Base-by-base conservation (phyloP, 495 filamentous ascomycete genomes). In the Neurospora sp. region DNA sequence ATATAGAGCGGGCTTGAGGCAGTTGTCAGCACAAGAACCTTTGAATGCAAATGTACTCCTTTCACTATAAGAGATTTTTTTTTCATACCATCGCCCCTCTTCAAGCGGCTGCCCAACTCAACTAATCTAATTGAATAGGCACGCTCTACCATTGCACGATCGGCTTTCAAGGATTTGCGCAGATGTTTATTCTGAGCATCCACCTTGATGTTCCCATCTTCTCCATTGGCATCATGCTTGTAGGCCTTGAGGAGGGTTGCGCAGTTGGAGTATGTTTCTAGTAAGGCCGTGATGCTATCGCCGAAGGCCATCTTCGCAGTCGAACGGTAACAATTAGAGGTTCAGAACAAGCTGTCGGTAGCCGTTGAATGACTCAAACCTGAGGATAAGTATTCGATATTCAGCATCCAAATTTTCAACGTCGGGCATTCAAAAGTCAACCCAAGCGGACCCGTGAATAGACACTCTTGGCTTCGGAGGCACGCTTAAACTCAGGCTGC, bases 231-330 rank as follows among this genome's bases (percentile, higher is more conserved):
- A 37, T 65, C 53, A 8, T 69, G 74, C 40, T 74, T 75, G 65
- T 78, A 77, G 42, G 75, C 74, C 70, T 79, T 81, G 6, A 82
- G 75, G 9, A 82, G 77, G 1, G 77, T 74, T 14, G 81, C 72
- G 71, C 81, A 82, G 44, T 80, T 81, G 5, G 80, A 78, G 59
- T 82, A 82, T 9, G 80, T 80, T 53, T 80, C 77, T 6, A 82
- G 71, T 4, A 82, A 71, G 22, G 80, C 70, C 27, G 42, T 45
- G 39, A 82, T 75, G 45, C 75, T 76, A n/a, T 77, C 75, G 68
- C 74, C 72, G 69, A 82, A 82, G 8, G 69, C 76, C 79, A 80
- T 80, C 14, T 68, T 74, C 1, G 14, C 18, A 35, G 53, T 16
- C 3, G 14, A 65, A 18, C 14, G 14, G 53, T 8, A 37, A 7